Evolutionary conservation across 805 yeast species (phyloP), one percentile per base, ranked within the genome.

Genomic region (Saccharomycopsis vini): DNA sequence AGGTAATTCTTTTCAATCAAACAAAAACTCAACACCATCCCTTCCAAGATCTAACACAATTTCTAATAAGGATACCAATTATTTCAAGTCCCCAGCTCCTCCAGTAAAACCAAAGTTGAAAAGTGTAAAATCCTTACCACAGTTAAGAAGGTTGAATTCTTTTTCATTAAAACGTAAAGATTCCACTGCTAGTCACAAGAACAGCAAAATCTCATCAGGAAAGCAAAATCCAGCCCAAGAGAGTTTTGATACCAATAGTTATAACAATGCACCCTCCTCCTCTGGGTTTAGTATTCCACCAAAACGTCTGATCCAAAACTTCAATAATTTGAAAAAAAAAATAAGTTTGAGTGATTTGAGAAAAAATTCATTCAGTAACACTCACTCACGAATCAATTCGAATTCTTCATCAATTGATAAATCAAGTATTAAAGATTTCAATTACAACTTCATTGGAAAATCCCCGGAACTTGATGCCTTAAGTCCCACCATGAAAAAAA

Each of bases 101-200:
- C 43, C 36, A 30, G 21, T 21, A n/a, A 40, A 29, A 29, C 47
- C 49, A 29, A 45, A 32, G 16, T 36, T 48, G 22, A 48, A 46
- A 24, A 48, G 31, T 22, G 51, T 36, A 13, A 42, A 40, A 18
- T 48, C 51, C 3, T 48, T 48, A 34, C 51, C 51, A 3, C 51
- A 45, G 28, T 22, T 48, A n/a, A 15, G 46, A 21, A 22, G 44
- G 26, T 37, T 42, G n/a, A 46, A 41, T 10, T 46, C 50, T 15
- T 20, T 46, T 10, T 16, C 41, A 5, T 15, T 20, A 5, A 45
- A 28, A 32, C 18, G 38, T 19, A 45, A 40, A 36, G 35, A 38
- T 22, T 29, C 43, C 10, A 15, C 3, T n/a, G 13, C 32, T 30
- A 40, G 12, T 40, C 16, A 21, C 19, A 29, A 23, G 32, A 20